Conservation (phyloP, 345 rosid species). For the Gossypium anomalum region DNA sequence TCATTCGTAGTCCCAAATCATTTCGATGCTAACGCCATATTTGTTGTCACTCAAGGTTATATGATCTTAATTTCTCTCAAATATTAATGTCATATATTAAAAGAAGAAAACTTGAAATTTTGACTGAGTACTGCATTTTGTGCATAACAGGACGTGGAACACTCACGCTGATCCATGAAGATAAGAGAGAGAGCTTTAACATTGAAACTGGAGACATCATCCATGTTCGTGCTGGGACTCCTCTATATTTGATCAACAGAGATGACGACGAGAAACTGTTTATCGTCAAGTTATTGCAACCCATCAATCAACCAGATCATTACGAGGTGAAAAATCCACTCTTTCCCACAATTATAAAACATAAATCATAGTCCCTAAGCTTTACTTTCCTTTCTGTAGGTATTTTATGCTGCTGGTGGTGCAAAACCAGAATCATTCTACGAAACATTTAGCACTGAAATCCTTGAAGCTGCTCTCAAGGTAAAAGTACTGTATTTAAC, state of each 20-base stretch:
- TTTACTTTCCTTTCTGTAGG: conserved; percentile 17
- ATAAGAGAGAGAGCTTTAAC: conserved; percentile 30
- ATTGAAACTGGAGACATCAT: conserved; percentile 36
- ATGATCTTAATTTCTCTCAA: neutral
- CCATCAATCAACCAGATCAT: conserved; percentile 39
- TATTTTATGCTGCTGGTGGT: conserved; percentile 32
- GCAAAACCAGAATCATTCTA: conserved; percentile 33
- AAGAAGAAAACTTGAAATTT: neutral
- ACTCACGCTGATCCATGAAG: conserved; percentile 24
- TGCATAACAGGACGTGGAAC: conserved; percentile 40
- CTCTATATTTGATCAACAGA: conserved; percentile 33
- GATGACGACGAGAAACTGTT: conserved; percentile 34
- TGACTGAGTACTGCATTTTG: neutral
- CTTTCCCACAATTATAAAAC: neutral
- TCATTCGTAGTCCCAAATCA: conserved; percentile 35
- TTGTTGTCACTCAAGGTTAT: conserved; percentile 35
- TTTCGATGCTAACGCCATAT: conserved; percentile 37
- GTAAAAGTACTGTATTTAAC: conserved; percentile 18
- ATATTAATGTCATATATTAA: neutral
- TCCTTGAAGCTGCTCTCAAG: conserved; percentile 48
- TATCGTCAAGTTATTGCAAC: conserved; percentile 28
- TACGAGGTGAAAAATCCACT: conserved; percentile 20
- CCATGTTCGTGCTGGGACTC: conserved; percentile 32
- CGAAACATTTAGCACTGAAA: conserved; percentile 40
- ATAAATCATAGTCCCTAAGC: neutral